Percentiles rank a stretch among this genome's conserved stretches.
Evolutionary conservation across 2,329 filamentous ascomycete genomes (phyloP).

Genomic region (Talaromyces amestolkiae): DNA sequence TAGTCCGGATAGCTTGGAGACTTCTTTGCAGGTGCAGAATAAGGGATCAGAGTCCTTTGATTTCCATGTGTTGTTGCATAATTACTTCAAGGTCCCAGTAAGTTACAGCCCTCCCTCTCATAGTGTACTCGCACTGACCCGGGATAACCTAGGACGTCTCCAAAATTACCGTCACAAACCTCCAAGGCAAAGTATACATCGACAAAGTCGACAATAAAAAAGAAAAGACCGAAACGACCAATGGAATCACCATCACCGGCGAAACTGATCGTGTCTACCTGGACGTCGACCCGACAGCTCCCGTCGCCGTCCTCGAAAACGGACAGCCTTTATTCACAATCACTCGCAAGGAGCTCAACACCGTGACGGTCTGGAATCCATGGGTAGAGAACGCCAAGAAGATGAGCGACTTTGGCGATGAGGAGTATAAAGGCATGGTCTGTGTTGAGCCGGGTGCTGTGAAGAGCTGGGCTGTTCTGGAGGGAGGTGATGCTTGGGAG

Average conservation of each 20-base stretch:
- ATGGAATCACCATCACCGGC: slow-evolving; percentile 65
- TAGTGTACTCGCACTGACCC: neutral
- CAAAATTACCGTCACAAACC: slow-evolving; percentile 68
- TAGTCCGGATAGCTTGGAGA: slow-evolving; percentile 69
- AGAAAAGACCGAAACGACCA: slow-evolving; percentile 63
- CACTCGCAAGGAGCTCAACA: slow-evolving; percentile 76
- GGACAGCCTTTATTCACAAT: slow-evolving; percentile 68
- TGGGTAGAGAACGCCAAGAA: slow-evolving; percentile 80
- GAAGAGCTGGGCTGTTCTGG: slow-evolving; percentile 75
- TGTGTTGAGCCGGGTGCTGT: slow-evolving; percentile 91
- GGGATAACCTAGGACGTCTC: slow-evolving; percentile 69
- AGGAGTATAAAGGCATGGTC: slow-evolving; percentile 89
- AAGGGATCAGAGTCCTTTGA: slow-evolving; percentile 80
- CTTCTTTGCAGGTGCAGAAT: slow-evolving; percentile 83
- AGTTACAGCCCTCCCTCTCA: slow-evolving; percentile 27
- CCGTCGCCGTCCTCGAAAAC: slow-evolving; percentile 35
- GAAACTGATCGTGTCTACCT: slow-evolving; percentile 91
- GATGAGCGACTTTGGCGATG: slow-evolving; percentile 83
- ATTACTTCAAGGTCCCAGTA: slow-evolving; percentile 80
- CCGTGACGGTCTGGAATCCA: slow-evolving; percentile 96
- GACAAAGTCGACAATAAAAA: slow-evolving; percentile 75
- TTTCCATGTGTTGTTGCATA: slow-evolving; percentile 88
- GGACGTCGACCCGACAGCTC: slow-evolving; percentile 52
- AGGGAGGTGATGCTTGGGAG: slow-evolving; percentile 71
- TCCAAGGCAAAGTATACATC: slow-evolving; percentile 71